Evolutionary conservation across 768 basidiomycete species (phyloP).

Genomic region (Hericium alpestre): DNA sequence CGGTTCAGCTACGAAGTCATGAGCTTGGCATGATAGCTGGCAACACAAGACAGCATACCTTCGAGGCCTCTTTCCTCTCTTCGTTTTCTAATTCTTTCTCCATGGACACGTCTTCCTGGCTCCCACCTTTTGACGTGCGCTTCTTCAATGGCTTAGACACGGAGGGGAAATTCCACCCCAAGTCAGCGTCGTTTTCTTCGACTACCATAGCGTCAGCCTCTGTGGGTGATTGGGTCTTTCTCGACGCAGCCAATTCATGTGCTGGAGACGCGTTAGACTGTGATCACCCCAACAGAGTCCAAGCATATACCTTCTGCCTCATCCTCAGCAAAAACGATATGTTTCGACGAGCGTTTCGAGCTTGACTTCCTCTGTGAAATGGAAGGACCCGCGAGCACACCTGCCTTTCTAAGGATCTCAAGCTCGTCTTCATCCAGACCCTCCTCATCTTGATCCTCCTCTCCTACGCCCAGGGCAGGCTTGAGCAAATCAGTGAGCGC

Average conservation of each 20-base stretch:
- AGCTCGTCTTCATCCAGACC: slow-evolving; percentile 37
- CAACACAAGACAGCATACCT: slow-evolving; percentile 12
- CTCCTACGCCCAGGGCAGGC: slow-evolving; percentile 24
- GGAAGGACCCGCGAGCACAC: slow-evolving; percentile 35
- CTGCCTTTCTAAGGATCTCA: slow-evolving; percentile 48
- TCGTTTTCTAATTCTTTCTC: slow-evolving; percentile 12
- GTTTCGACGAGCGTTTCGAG: slow-evolving; percentile 27
- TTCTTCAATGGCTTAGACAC: neutral
- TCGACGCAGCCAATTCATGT: neutral
- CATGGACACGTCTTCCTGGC: slow-evolving; percentile 6
- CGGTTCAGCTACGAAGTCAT: slow-evolving; percentile 35
- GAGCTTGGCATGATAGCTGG: neutral
- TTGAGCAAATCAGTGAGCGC: slow-evolving; percentile 57
- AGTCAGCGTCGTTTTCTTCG: neutral
- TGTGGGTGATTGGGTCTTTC: neutral
- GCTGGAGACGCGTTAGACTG: neutral
- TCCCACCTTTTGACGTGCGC: neutral
- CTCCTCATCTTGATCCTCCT: slow-evolving; percentile 27
- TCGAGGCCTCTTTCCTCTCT: slow-evolving; percentile 20
- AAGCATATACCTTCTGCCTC: slow-evolving; percentile 45
- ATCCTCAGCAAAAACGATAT: slow-evolving; percentile 64
- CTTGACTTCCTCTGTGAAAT: slow-evolving; percentile 23
- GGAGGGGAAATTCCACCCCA: neutral
- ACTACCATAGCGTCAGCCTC: neutral
- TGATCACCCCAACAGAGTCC: neutral